A percentile compares a stretch with the other conserved stretches of the same genome.
These are phyloP conservation scores for Suillus placidus DNA, from an alignment of 768 basidiomycete species.

Conservation along the genomic window DNA sequence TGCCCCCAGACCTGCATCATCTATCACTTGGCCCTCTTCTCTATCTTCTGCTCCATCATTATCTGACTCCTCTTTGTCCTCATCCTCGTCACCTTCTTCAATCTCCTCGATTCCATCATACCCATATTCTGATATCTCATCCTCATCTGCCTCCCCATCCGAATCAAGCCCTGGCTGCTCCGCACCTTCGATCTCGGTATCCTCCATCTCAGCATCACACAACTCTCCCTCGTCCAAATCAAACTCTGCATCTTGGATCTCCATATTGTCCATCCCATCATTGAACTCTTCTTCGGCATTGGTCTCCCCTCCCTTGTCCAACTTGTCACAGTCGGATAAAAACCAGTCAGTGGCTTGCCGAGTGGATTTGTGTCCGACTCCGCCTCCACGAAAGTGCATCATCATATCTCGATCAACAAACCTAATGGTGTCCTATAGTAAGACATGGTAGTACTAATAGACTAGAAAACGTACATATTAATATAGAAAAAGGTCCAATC, in stretches of 20 bases:
- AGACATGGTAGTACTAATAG: background rate
- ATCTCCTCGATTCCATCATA: conserved; percentile 5
- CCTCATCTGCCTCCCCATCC: background rate
- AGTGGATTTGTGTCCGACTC: conserved; percentile 31
- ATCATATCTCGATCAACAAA: conserved; percentile 46
- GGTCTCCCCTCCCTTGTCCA: conserved; percentile 1
- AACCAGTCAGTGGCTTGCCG: conserved; percentile 5
- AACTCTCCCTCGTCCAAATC: conserved; percentile 1
- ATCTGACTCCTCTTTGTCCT: background rate
- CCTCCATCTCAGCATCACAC: background rate
- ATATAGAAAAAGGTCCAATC: conserved; percentile 41
- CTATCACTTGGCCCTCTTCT: background rate
- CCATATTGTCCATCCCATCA: background rate
- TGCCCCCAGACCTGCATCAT: background rate
- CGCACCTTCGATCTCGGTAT: background rate
- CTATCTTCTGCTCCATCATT: background rate
- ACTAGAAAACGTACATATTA: conserved; percentile 31
- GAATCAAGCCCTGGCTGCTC: background rate
- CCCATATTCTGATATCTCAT: conserved; percentile 3
- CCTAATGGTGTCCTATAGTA: conserved; percentile 23
- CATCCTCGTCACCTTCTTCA: background rate
- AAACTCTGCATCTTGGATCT: background rate
- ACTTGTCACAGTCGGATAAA: background rate
- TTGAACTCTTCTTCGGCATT: background rate
- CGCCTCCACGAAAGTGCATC: conserved; percentile 36